Evolutionary conservation across 139 green algal genomes (phyloP), one percentile per base, ranked within the genome.

Genomic region (Tetradesmus lagerheimii): DNA sequence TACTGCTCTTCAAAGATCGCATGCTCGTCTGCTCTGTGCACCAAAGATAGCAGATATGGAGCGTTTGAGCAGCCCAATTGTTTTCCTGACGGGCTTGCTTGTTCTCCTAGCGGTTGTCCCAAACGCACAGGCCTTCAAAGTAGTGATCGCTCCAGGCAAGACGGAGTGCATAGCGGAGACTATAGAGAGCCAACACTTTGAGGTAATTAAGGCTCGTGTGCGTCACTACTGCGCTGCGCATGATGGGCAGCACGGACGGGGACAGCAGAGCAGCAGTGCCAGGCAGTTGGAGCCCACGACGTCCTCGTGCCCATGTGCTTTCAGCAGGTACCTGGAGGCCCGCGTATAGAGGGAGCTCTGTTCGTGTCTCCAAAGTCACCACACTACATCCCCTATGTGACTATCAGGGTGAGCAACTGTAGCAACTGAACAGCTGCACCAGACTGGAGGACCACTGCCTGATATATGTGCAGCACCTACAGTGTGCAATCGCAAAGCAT

Each of bases 271-370:
- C 57, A 71, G 57, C 57, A 71, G 4, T 71, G 57, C 23, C 57
- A 71, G 57, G 57, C 57, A 71, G 57, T 71, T 71, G 57, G 12
- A 31, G 23, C 57, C 57, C 57, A 71, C 18, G 57, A 71, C 57
- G 57, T 71, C 31, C 23, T 71, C 23, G 75, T 66, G 45, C 25
- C 5, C 23, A 4, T 53, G 1, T 14, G 43, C 64, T 64, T 77
- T 11, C 38, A 78, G 71, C 86, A 95, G 93, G 90, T 94, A 4
- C 87, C 91, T 67, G 93, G 93, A 1, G 93, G 91, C 0, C 89
- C 93, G 8, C 86, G 93, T 0, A 89, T 95, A 8, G 93, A 95
- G 35, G 91, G 91, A n/a, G 80, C 91, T 2, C 74, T 95, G 29
- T 85, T 94, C 27, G 90, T 95, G 18, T 88, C 77, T 4, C 81